Conservation (phyloP, 1,284 basidiomycete species). For the Cryptococcus sp. region DNA sequence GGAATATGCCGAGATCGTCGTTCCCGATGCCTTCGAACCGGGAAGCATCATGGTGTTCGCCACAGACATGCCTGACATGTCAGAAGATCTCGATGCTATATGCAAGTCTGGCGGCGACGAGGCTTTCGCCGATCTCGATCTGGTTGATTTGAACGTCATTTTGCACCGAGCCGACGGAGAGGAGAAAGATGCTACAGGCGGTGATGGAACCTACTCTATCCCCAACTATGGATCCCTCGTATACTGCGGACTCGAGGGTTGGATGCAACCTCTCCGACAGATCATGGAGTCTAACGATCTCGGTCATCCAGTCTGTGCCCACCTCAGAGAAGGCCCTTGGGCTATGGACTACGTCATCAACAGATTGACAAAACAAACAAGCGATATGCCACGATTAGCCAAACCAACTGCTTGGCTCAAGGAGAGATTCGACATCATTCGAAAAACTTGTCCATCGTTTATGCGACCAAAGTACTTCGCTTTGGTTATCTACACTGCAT, state of each 20-base stretch:
- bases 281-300: constrained; percentile 85
- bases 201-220: constrained; percentile 69
- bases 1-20: constrained; percentile 67
- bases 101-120: constrained; percentile 64
- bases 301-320: constrained; percentile 80
- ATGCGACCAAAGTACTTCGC: constrained; percentile 92
- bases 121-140: constrained; percentile 67
- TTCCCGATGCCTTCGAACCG: constrained; percentile 83
- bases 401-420: constrained; percentile 75
- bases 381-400: constrained; percentile 61
- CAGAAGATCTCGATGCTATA: constrained; percentile 63
- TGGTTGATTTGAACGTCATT: constrained; percentile 80
- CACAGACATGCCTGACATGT: constrained; percentile 64
- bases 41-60: constrained; percentile 87
- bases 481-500: constrained; percentile 78
- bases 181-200: constrained; percentile 74
- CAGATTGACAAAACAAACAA: constrained; percentile 65
- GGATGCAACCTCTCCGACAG: constrained; percentile 80
- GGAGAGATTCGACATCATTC: constrained; percentile 74
- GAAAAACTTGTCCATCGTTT: constrained; percentile 68
- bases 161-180: constrained; percentile 82
- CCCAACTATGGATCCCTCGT: constrained; percentile 67
- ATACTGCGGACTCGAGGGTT: constrained; percentile 91
- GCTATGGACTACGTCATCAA: constrained; percentile 75
- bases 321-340: constrained; percentile 82